phyloP scores from a whole-genome alignment of 495 filamentous ascomycete species.

The Copromyces sp. region DNA sequence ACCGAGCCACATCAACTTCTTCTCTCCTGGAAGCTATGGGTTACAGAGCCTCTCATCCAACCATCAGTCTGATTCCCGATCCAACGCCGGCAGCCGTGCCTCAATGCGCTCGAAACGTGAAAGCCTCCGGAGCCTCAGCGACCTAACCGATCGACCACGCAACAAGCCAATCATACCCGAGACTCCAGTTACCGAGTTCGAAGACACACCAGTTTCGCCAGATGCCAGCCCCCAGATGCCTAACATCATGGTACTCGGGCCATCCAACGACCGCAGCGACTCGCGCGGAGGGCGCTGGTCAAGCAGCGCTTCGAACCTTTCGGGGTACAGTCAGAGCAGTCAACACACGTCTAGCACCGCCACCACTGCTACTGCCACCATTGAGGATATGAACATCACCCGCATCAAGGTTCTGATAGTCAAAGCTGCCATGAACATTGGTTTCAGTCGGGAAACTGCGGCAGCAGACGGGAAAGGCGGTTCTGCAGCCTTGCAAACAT shows the following conservation, averaged over 20 bases:
- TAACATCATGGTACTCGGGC: slow-evolving; percentile 78
- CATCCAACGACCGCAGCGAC: slow-evolving; percentile 36
- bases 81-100: slow-evolving; percentile 30
- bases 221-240: slow-evolving; percentile 63
- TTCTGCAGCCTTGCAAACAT: slow-evolving; percentile 47
- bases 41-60: slow-evolving; percentile 8
- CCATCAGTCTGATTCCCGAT: slow-evolving; percentile 23
- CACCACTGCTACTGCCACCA: slow-evolving; percentile 47
- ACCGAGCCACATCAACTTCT: slow-evolving; percentile 67
- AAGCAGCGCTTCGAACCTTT: slow-evolving; percentile 62
- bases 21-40: slow-evolving; percentile 21
- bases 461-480: slow-evolving; percentile 23
- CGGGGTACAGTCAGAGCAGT: slow-evolving; percentile 62
- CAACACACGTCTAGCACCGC: slow-evolving; percentile 64
- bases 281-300: slow-evolving; percentile 52
- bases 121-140: slow-evolving; percentile 29
- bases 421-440: slow-evolving; percentile 72
- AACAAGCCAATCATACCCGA: slow-evolving; percentile 47
- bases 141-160: slow-evolving; percentile 19
- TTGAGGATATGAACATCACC: slow-evolving; percentile 62
- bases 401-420: slow-evolving; percentile 65
- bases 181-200: slow-evolving; percentile 87
- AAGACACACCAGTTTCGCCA: slow-evolving; percentile 73
- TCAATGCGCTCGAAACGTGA: slow-evolving; percentile 36
- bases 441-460: slow-evolving; percentile 47